Evolutionary conservation across 257 asterid genomes (phyloP), one percentile per base, ranked within the genome.

Genomic region (Coffea canephora): DNA sequence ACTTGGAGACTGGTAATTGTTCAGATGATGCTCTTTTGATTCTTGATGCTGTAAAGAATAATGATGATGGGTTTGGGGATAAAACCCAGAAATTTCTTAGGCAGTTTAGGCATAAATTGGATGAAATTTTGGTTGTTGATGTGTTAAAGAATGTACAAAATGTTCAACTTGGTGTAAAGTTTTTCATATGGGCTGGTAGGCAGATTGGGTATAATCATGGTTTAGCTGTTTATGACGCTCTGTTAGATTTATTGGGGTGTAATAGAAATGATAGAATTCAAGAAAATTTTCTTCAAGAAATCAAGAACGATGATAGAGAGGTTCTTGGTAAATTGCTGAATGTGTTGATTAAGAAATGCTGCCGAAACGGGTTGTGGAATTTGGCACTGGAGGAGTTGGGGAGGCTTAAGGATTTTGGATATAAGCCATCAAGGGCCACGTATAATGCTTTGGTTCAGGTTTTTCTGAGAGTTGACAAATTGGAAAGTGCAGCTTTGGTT

Each of bases 131-230:
- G 78, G 97, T 95, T 72, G 89, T 90, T 85, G 87, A 88, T 80
- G 99, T 93, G 79, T 85, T 95, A 18, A 86, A 82, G 71, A 84
- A 91, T 78, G 85, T 95, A 75, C 89, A 79, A 9, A 91, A 78
- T 79, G 78, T 84, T 71, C 97, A 89, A 78, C 83, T 93, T 83
- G 99, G 98, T 31, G 90, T 91, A 23, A 91, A 86, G 85, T 93
- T 95, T 87, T 95, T 93, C 83, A 83, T 91, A 90, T 95, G 99
- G 99, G 98, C 97, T 48, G 98, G 99, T 77, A 87, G 90, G 85
- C 99, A 95, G 78, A 92, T 93, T 76, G 98, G 99, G 52, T 95
- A 93, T 84, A 77, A 68, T 87, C 99, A 93, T 83, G 92, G 83
- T 77, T 46, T 78, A 23, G 83, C 83, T 77, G 99, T 88, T 73